Evolutionary conservation across 345 rosid species (phyloP).

Genomic region (Draba incana): DNA sequence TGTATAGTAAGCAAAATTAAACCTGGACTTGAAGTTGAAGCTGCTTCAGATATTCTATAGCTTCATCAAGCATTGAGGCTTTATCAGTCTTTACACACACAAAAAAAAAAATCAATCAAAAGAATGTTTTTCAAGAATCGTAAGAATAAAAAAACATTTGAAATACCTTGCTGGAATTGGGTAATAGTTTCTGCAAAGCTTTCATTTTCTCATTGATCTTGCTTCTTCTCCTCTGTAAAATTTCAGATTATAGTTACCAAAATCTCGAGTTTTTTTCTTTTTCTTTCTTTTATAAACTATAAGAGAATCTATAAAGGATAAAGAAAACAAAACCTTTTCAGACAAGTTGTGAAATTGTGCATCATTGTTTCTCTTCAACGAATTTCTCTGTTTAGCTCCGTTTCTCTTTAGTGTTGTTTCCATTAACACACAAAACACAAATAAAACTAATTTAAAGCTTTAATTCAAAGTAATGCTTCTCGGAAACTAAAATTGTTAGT

Average conservation of each 20-base stretch:
- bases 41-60: constrained; percentile 79
- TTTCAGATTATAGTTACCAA: neutral
- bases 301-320: too few relatives aligned
- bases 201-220: constrained; percentile 86
- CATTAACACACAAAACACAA: neutral
- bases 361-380: constrained; percentile 70
- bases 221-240: constrained; percentile 69
- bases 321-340: constrained; percentile 59
- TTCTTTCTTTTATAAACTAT: too few relatives aligned
- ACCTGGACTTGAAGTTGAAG: constrained; percentile 92
- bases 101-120: neutral
- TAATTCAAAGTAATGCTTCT: neutral
- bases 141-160: neutral
- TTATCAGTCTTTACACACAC: constrained; percentile 64
- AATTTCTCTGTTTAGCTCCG: constrained; percentile 43
- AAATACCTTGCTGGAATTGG: constrained; percentile 76
- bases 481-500: neutral
- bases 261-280: too few relatives aligned
- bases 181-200: constrained; percentile 74
- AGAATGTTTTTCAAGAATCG: constrained; percentile 1
- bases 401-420: constrained; percentile 30
- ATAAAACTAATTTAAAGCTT: neutral
- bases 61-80: constrained; percentile 91
- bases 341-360: constrained; percentile 80
- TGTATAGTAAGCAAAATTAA: neutral